Conservation (phyloP, 2,329 filamentous ascomycete species). For the Coniochaeta sp. region DNA sequence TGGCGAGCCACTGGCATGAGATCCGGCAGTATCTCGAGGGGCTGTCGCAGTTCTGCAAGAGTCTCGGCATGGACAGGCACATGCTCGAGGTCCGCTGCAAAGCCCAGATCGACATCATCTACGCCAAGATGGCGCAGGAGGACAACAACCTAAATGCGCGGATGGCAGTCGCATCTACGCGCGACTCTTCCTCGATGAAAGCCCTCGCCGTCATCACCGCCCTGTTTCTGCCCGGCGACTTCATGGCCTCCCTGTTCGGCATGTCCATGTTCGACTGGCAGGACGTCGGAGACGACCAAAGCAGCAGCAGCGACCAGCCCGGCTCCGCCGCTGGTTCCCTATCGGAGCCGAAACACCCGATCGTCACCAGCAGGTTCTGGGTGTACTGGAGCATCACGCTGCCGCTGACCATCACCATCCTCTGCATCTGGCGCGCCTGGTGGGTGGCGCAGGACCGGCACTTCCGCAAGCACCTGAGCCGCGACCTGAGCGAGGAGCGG, state of each 20-base stretch:
- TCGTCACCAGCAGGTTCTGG: conserved; percentile 34
- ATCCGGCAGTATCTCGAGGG: conserved; percentile 39
- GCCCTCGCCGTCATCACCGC: conserved; percentile 39
- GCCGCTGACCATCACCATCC: conserved; percentile 33
- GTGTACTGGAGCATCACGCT: conserved; percentile 37
- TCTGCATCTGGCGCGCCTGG: conserved; percentile 36
- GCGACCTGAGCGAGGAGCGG: conserved; percentile 38
- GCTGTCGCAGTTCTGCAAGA: conserved; percentile 32
- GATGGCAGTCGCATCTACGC: conserved; percentile 30
- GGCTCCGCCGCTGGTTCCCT: conserved; percentile 7
- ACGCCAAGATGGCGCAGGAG: conserved; percentile 41
- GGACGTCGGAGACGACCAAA: conserved; percentile 17
- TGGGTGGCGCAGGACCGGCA: conserved; percentile 39
- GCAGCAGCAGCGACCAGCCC: conserved; percentile 14
- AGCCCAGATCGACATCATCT: conserved; percentile 40
- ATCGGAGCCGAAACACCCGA: neutral
- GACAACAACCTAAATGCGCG: conserved; percentile 37
- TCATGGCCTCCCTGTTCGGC: conserved; percentile 36
- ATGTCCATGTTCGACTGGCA: conserved; percentile 41
- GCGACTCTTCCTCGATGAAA: conserved; percentile 40
- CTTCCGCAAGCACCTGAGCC: conserved; percentile 35
- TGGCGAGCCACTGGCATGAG: conserved; percentile 36
- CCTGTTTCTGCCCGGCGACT: conserved; percentile 39
- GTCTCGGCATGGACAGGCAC: conserved; percentile 35
- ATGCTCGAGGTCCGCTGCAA: conserved; percentile 39